phyloP scores from a whole-genome alignment of 2,329 filamentous ascomycete species.

The Trichoderma asperellum region DNA sequence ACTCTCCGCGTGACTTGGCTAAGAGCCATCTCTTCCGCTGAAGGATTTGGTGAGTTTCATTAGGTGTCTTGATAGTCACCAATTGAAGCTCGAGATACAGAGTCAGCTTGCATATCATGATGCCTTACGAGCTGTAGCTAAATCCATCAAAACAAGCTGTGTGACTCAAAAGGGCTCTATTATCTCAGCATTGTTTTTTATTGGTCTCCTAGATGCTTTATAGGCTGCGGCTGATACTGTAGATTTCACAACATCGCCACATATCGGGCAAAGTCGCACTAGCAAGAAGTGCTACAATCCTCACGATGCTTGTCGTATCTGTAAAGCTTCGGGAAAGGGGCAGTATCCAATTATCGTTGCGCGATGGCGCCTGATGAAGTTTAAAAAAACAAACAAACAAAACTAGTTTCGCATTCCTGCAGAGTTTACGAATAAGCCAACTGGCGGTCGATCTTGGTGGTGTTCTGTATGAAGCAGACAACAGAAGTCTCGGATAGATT shows the following conservation, averaged over 20 bases:
- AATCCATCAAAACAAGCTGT: background rate
- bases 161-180: background rate
- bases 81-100: slow-evolving; percentile 1
- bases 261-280: background rate
- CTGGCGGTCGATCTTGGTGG: background rate
- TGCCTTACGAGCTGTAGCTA: background rate
- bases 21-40: background rate
- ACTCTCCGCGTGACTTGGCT: background rate
- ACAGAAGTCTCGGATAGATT: slow-evolving; percentile 5
- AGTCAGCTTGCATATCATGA: background rate
- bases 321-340: slow-evolving; percentile 19
- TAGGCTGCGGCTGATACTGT: background rate
- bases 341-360: background rate
- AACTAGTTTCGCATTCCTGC: slow-evolving; percentile 11
- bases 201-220: background rate
- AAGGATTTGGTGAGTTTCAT: background rate
- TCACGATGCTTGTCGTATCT: background rate
- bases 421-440: background rate
- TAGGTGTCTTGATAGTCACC: background rate
- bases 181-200: background rate
- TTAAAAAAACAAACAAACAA: background rate
- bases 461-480: slow-evolving; percentile 3
- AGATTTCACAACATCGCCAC: background rate
- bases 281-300: background rate
- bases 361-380: background rate